These are phyloP conservation scores for Dissophora globulifera DNA, from an alignment of 192 early-diverging fungal species.

Conservation along the genomic window DNA sequence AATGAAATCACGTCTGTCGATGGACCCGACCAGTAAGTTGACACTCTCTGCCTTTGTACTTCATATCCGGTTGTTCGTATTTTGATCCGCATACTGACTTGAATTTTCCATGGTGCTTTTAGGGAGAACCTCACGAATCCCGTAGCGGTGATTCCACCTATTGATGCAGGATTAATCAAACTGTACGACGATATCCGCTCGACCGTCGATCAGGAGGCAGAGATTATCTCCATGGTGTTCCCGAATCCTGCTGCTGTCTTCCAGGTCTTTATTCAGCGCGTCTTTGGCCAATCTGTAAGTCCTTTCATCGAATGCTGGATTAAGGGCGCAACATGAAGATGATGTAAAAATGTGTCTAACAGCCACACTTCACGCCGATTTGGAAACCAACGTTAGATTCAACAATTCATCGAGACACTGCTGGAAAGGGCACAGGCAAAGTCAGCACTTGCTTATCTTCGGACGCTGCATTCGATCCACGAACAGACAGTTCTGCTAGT, in stretches of 20 bases:
- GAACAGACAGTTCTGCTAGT: constrained; percentile 78
- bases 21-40: constrained; percentile 42
- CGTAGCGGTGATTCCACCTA: constrained; percentile 64
- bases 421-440: constrained; percentile 74
- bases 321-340: no score
- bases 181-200: constrained; percentile 88
- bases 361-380: no score
- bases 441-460: constrained; percentile 84
- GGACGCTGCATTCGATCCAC: constrained; percentile 78
- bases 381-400: constrained; percentile 77
- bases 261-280: constrained; percentile 92
- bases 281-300: constrained; percentile 94
- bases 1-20: constrained; percentile 59
- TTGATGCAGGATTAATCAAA: constrained; percentile 75
- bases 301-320: no score
- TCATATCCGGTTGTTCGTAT: no score
- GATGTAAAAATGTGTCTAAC: no score
- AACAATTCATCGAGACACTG: constrained; percentile 88
- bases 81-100: not conserved
- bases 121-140: constrained; percentile 64
- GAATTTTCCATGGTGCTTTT: constrained; percentile 16
- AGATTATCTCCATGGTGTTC: constrained; percentile 93
- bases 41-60: no score
- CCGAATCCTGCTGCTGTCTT: constrained; percentile 90
- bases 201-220: constrained; percentile 88